Percentiles rank a stretch among this genome's conserved stretches.
phyloP scores from a whole-genome alignment of 805 yeast species.

The Ascoidea asiatica region DNA sequence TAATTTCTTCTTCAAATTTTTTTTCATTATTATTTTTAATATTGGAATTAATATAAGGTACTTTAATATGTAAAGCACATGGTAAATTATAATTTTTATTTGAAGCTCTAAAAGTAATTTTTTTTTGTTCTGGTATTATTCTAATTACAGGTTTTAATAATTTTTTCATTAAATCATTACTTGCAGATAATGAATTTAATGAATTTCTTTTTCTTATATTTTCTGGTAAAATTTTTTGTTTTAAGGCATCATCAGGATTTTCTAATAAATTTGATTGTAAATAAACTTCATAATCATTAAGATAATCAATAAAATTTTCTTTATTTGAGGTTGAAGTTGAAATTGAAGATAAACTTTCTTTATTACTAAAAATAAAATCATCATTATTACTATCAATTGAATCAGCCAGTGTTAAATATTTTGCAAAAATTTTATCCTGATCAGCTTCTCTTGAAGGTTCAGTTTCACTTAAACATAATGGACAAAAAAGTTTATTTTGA shows the following conservation, averaged over 20 bases:
- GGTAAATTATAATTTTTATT: slow-evolving; percentile 3
- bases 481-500: slow-evolving; percentile 3
- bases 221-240: too few relatives aligned
- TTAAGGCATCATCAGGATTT: too few relatives aligned
- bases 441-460: slow-evolving; percentile 6
- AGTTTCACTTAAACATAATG: slow-evolving; percentile 2
- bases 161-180: background rate
- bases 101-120: slow-evolving; percentile 1
- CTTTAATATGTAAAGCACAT: slow-evolving; percentile 5
- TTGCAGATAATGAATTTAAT: background rate
- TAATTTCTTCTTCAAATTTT: background rate
- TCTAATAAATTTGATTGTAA: background rate
- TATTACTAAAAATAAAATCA: background rate
- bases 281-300: too few relatives aligned
- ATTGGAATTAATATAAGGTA: background rate
- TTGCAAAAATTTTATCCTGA: slow-evolving; percentile 3
- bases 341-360: background rate
- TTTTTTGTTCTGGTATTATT: slow-evolving; percentile 5
- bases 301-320: background rate
- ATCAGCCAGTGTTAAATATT: background rate
- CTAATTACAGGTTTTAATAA: slow-evolving; percentile 3
- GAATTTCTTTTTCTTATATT: background rate
- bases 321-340: background rate
- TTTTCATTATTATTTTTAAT: background rate
- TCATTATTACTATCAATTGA: background rate